phyloP scores from a whole-genome alignment of 768 basidiomycete genomes.

The Collybiopsis confluens region DNA sequence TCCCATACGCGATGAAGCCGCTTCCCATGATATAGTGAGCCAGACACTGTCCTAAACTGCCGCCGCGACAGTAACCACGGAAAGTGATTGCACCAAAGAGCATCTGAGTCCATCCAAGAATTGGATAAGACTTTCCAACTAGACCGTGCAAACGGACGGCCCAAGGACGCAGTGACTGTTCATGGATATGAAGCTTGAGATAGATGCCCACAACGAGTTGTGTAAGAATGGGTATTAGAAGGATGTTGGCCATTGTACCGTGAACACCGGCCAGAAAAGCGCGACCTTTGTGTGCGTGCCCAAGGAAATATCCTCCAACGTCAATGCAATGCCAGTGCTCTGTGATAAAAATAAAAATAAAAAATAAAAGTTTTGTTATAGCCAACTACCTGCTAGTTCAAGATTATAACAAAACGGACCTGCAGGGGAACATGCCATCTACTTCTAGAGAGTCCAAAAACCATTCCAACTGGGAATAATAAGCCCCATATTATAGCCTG shows the following conservation, averaged over 20 bases:
- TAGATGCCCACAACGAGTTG: conserved; percentile 81
- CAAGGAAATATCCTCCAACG: conserved; percentile 74
- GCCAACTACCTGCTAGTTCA: neutral
- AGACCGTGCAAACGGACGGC: conserved; percentile 69
- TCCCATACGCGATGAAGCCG: conserved; percentile 85
- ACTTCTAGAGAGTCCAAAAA: conserved; percentile 70
- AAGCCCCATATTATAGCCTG: conserved; percentile 83
- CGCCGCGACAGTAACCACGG: conserved; percentile 77
- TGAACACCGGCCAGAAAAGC: conserved; percentile 73
- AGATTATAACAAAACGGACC: conserved; percentile 31
- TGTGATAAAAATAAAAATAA: conserved; percentile 21
- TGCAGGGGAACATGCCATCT: conserved; percentile 91
- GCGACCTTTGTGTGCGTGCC: conserved; percentile 83
- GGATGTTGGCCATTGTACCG: conserved; percentile 60
- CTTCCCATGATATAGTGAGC: conserved; percentile 90
- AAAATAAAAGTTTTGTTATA: no score
- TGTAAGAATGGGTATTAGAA: conserved; percentile 56
- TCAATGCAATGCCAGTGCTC: conserved; percentile 66
- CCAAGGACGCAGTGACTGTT: conserved; percentile 66
- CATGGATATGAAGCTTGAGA: conserved; percentile 88
- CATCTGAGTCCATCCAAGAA: conserved; percentile 88
- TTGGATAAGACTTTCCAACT: conserved; percentile 80
- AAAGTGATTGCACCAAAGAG: conserved; percentile 77
- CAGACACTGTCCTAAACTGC: conserved; percentile 76
- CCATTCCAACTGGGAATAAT: conserved; percentile 82